Evolutionary conservation across 1,139 yeast genomes (phyloP), one percentile per base, ranked within the genome.

Genomic region (Spathaspora sp.): DNA sequence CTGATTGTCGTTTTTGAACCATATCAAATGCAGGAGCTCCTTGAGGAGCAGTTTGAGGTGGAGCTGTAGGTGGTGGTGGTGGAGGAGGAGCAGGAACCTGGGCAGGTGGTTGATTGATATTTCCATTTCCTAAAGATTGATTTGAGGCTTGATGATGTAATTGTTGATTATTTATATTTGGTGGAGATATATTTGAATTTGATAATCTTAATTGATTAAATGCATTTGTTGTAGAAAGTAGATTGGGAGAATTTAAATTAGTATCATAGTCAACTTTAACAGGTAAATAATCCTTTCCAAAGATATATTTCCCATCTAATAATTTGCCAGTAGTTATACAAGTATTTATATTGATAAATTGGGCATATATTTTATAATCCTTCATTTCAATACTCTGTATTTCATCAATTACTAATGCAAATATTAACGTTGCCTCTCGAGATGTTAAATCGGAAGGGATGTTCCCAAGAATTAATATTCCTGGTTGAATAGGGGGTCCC

Each of bases 381-480:
- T 51, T 51, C 44, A 89, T 64, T 54, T 88, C 96, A 44, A 87
- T 76, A 53, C 72, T 64, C 26, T 65, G 65, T 31, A 83, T 62
- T 54, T 86, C 89, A 56, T 89, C 96, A 47, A 78, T 74, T 16
- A 95, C 95, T 54, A 91, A 74, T 7, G 97, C 80, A 61, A 91
- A 91, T 27, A 91, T 74, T 31, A 88, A 73, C 38, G 81, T 75
- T 16, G 93, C 86, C 64, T 91, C 98, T 59, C 97, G 81, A 27
- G 76, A 63, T 3, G 91, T 67, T 40, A 90, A 69, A 61, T 90
- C 96, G 8, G 72, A 61, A 1, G 98, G 97, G 18, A 89, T 64
- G 58, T 54, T 54, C 4, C 50, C 43, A 13, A 54, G 42, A 25
- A 50, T 50, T 15, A 54, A 43, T 10, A 53, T 43, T 13, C 50